Conservation (phyloP, 768 basidiomycete species). For the Boletus speciosus region DNA sequence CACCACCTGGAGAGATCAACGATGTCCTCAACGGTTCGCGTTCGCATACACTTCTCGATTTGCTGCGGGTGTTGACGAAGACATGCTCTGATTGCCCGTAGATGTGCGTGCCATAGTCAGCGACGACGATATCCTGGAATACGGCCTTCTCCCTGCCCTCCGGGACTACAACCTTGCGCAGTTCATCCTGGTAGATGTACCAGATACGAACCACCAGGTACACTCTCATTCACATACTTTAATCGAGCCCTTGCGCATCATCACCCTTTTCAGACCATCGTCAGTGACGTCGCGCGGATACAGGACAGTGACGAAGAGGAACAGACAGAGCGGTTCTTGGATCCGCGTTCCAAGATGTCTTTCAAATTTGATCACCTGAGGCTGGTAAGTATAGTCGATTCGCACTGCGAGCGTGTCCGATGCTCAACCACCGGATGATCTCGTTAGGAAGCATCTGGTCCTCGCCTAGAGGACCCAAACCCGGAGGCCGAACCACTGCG, state of each 20-base stretch:
- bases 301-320: conserved; percentile 38
- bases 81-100: conserved; percentile 32
- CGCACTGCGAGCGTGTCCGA: neutral
- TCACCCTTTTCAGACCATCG: conserved; percentile 58
- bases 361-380: conserved; percentile 86
- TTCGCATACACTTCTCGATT: neutral
- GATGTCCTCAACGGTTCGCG: conserved; percentile 84
- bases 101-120: conserved; percentile 89
- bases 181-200: conserved; percentile 84
- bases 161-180: conserved; percentile 85
- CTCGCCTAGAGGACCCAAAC: conserved; percentile 58
- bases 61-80: neutral
- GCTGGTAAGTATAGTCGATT: conserved; percentile 50
- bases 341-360: conserved; percentile 73
- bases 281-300: conserved; percentile 68
- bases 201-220: conserved; percentile 73
- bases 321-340: conserved; percentile 70
- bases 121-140: conserved; percentile 80
- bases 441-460: conserved; percentile 72
- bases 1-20: conserved; percentile 95
- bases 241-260: neutral
- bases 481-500: conserved; percentile 71
- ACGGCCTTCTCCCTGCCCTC: conserved; percentile 73
- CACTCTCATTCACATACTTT: neutral
- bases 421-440: neutral